phyloP scores from a whole-genome alignment of 73 alveolate species.

The Paramecium tetraurelia region DNA sequence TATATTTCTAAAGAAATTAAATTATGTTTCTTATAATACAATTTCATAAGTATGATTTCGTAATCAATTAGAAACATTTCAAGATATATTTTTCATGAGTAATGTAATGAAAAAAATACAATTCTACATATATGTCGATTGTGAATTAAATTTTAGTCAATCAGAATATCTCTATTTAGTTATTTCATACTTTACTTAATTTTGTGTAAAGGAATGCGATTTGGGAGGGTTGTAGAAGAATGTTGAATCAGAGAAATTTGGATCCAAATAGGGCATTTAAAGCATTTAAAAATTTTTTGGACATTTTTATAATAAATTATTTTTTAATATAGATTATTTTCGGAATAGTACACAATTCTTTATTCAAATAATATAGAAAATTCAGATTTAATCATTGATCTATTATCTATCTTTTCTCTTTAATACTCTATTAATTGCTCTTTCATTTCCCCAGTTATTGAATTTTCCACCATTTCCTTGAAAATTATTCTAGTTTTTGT shows the following conservation, averaged over 20 bases:
- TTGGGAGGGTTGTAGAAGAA: neutral
- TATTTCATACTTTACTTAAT: neutral
- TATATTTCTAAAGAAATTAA: neutral
- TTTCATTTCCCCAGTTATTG: neutral
- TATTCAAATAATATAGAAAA: neutral
- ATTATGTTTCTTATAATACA: neutral
- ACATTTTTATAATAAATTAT: neutral
- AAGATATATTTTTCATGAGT: too few species aligned
- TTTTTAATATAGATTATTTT: neutral
- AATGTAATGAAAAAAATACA: too few species aligned
- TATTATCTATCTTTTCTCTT: neutral
- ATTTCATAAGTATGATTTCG: neutral
- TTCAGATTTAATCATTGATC: neutral
- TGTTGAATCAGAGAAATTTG: slow-evolving; percentile 2
- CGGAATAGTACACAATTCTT: neutral
- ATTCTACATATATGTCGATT: too few species aligned
- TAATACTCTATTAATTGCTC: neutral
- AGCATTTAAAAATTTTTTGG: neutral
- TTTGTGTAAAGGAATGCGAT: neutral
- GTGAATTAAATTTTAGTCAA: too few species aligned
- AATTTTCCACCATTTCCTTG: neutral
- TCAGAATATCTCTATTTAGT: neutral
- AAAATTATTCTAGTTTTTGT: neutral
- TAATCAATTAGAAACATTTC: too few species aligned
- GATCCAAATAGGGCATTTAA: neutral